Conservation (phyloP, 345 rosid species). For the Salix purpurea region DNA sequence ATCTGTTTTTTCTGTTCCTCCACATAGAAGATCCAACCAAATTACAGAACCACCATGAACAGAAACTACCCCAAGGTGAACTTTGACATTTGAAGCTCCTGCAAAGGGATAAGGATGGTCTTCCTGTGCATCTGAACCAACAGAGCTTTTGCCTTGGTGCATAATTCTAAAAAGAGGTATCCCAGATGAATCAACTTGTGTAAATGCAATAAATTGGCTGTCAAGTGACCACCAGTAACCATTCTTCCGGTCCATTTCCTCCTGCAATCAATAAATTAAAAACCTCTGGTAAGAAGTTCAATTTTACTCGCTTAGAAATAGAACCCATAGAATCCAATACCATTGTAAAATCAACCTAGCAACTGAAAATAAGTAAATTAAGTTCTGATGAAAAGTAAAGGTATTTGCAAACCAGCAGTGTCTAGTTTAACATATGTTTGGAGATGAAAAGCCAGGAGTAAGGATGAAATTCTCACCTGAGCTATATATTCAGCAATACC, state of each 20-base stretch:
- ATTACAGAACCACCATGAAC: constrained; percentile 58
- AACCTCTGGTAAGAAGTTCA: neutral
- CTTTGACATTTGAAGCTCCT: constrained; percentile 85
- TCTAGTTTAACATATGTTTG: neutral
- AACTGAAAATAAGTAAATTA: neutral
- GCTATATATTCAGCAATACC: constrained; percentile 99
- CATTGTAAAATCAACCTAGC: neutral
- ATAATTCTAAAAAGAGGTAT: constrained; percentile 83
- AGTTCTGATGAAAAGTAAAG: neutral
- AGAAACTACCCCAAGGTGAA: constrained; percentile 86
- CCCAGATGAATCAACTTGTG: constrained; percentile 71
- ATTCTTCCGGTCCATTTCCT: constrained; percentile 93
- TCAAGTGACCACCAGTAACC: constrained; percentile 99
- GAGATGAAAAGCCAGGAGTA: constrained; percentile 6
- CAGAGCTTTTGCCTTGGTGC: constrained; percentile 89
- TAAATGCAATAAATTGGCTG: constrained; percentile 74
- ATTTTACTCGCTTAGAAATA: neutral
- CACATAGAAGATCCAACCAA: constrained; percentile 86
- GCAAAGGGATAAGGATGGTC: constrained; percentile 95
- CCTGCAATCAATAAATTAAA: constrained; percentile 40
- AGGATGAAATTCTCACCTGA: constrained; percentile 57
- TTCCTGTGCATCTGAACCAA: constrained; percentile 77
- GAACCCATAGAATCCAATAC: neutral
- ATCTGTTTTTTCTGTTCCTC: constrained; percentile 47
- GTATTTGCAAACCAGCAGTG: neutral